These are phyloP conservation scores for Didymella sp. DNA, from an alignment of 2,329 filamentous ascomycete genomes.

Conservation along the genomic window DNA sequence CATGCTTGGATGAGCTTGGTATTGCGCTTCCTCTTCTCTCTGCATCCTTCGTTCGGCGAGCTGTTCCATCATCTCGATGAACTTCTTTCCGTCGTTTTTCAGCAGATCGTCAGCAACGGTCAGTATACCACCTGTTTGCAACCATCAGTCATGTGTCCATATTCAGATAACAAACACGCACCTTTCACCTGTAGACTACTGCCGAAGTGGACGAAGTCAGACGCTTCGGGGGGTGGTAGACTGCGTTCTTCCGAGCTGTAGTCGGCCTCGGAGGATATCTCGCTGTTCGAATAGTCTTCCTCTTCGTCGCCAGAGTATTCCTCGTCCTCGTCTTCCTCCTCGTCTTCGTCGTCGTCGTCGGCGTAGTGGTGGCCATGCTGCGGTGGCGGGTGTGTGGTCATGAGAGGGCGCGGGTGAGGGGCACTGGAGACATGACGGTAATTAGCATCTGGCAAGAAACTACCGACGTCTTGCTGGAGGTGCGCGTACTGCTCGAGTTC, in stretches of 20 bases:
- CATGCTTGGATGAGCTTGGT: constrained; percentile 65
- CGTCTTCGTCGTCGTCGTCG: constrained; percentile 59
- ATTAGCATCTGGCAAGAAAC: constrained; percentile 72
- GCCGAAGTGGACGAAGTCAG: constrained; percentile 96
- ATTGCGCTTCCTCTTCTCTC: constrained; percentile 87
- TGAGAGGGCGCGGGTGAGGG: constrained; percentile 66
- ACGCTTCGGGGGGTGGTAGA: constrained; percentile 70
- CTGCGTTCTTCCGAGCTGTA: constrained; percentile 69
- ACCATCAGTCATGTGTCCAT: background rate
- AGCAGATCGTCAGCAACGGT: constrained; percentile 98
- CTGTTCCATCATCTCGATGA: constrained; percentile 99
- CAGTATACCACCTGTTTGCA: constrained; percentile 83
- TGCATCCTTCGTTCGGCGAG: constrained; percentile 97
- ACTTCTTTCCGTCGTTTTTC: constrained; percentile 98
- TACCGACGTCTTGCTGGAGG: constrained; percentile 74
- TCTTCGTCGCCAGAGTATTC: constrained; percentile 65
- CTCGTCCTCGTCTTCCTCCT: constrained; percentile 58
- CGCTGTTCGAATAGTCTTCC: constrained; percentile 59
- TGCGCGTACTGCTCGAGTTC: constrained; percentile 98
- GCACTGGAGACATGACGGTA: constrained; percentile 61
- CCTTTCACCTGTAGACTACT: constrained; percentile 95
- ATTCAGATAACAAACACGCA: constrained; percentile 40
- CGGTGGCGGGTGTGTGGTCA: constrained; percentile 71
- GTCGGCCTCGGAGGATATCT: constrained; percentile 72
- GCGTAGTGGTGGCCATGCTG: constrained; percentile 64